phyloP scores from a whole-genome alignment of 2,329 filamentous ascomycete genomes.

The Cytospora leucostoma region DNA sequence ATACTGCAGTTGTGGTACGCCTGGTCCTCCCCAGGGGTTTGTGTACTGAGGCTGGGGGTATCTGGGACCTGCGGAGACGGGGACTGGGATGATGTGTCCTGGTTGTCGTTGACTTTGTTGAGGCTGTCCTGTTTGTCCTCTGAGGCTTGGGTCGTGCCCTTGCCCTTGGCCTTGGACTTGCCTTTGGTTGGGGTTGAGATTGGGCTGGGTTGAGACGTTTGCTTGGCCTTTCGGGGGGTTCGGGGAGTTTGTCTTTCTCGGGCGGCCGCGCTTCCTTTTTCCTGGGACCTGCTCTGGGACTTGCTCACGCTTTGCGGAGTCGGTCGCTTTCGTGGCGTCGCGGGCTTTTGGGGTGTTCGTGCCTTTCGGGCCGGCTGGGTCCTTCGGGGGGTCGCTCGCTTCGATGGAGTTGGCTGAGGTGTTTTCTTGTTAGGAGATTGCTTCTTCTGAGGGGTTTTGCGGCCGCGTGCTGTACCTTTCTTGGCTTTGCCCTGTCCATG shows the following conservation, averaged over 20 bases:
- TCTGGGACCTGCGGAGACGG: not conserved
- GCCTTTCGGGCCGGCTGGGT: not conserved
- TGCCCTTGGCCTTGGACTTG: constrained; percentile 17
- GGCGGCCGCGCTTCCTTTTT: constrained; percentile 14
- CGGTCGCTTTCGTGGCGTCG: constrained; percentile 3
- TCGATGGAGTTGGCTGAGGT: constrained; percentile 31
- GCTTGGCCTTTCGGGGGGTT: not conserved
- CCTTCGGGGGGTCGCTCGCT: constrained; percentile 29
- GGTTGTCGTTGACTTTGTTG: not conserved
- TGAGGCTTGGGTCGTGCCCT: not conserved
- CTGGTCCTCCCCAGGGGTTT: not conserved
- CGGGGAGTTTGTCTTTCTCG: not conserved
- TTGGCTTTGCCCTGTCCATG: constrained; percentile 21
- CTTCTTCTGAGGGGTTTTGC: constrained; percentile 29
- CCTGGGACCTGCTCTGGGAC: constrained; percentile 11
- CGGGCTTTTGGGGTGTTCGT: not conserved
- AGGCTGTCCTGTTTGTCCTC: constrained; percentile 3
- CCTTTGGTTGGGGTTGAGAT: constrained; percentile 20
- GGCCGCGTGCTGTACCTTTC: constrained; percentile 26
- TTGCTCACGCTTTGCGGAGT: not conserved
- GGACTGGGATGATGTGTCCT: not conserved
- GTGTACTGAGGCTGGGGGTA: not conserved
- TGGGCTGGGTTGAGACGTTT: not conserved
- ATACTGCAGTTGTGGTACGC: constrained; percentile 10
- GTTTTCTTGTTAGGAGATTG: constrained; percentile 37